phyloP scores from a whole-genome alignment of 495 filamentous ascomycete species.

The Neurospora intermedia region DNA sequence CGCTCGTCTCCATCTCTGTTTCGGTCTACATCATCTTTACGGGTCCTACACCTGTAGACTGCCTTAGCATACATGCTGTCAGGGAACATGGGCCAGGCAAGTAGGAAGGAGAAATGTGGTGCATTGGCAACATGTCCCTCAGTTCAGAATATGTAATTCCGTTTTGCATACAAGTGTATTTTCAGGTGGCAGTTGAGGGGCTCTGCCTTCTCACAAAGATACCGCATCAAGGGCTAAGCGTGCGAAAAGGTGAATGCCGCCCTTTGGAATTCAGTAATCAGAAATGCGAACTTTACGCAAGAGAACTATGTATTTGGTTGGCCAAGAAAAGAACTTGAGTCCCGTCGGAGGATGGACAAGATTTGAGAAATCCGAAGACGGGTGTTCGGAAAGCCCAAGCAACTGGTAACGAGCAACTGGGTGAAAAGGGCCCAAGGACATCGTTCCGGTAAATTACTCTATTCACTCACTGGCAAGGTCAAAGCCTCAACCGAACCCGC shows the following conservation, averaged over 20 bases:
- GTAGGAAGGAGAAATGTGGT: not conserved
- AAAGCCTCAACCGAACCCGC: not conserved
- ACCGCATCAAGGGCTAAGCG: not conserved
- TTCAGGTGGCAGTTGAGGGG: not conserved
- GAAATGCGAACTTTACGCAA: not conserved
- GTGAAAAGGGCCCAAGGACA: no score
- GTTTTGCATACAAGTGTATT: not conserved
- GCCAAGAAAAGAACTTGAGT: not conserved
- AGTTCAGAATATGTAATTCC: not conserved
- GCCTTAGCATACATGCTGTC: not conserved
- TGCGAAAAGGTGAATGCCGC: not conserved
- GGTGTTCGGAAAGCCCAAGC: not conserved
- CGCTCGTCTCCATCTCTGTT: not conserved
- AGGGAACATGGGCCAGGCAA: conserved; percentile 4
- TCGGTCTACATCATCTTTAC: not conserved
- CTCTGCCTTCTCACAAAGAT: not conserved
- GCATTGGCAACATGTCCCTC: not conserved
- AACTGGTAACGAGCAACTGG: not conserved
- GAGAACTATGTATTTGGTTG: not conserved
- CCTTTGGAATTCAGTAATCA: not conserved
- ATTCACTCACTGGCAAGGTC: not conserved
- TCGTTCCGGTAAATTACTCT: not conserved
- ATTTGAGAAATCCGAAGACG: not conserved
- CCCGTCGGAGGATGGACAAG: no score
- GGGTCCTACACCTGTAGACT: not conserved